phyloP scores from a whole-genome alignment of 768 basidiomycete genomes.

The Rhizopogon roseolus region DNA sequence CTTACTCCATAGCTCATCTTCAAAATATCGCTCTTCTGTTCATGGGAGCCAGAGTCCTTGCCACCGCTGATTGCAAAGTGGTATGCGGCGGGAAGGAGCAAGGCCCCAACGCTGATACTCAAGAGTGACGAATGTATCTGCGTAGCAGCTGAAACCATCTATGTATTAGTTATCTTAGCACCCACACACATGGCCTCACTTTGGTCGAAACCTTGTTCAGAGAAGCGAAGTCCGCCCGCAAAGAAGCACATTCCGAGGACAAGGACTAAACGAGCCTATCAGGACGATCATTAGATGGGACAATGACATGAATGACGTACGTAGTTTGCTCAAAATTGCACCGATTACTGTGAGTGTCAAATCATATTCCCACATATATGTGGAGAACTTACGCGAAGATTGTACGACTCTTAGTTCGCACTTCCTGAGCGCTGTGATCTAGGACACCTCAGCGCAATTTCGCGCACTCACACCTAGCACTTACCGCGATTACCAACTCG shows the following conservation, averaged over 20 bases:
- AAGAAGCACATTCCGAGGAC: conserved; percentile 92
- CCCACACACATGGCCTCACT: conserved; percentile 39
- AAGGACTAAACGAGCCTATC: conserved; percentile 43
- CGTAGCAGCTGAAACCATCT: conserved; percentile 37
- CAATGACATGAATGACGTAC: conserved; percentile 29
- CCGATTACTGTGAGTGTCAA: conserved; percentile 57
- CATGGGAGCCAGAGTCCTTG: conserved; percentile 13
- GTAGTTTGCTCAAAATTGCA: conserved; percentile 75
- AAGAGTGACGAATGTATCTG: conserved; percentile 75
- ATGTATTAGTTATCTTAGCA: conserved; percentile 4
- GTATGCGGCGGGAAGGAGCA: conserved; percentile 78
- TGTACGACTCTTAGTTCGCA: conserved; percentile 83
- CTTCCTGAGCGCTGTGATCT: conserved; percentile 77
- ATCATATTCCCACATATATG: neutral
- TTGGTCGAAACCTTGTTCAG: conserved; percentile 73
- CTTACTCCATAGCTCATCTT: conserved; percentile 49
- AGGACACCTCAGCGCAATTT: neutral
- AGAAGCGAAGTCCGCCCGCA: conserved; percentile 72
- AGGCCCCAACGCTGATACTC: conserved; percentile 74
- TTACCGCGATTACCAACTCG: conserved; percentile 66
- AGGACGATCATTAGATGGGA: neutral
- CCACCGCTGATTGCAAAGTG: conserved; percentile 45
- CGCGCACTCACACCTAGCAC: conserved; percentile 18
- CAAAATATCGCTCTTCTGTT: conserved; percentile 39
- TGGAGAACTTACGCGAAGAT: conserved; percentile 53